A percentile compares a stretch with the other conserved stretches of the same genome.
Evolutionary conservation across 2,329 filamentous ascomycete genomes (phyloP).

Genomic region (Geosmithia morbida): DNA sequence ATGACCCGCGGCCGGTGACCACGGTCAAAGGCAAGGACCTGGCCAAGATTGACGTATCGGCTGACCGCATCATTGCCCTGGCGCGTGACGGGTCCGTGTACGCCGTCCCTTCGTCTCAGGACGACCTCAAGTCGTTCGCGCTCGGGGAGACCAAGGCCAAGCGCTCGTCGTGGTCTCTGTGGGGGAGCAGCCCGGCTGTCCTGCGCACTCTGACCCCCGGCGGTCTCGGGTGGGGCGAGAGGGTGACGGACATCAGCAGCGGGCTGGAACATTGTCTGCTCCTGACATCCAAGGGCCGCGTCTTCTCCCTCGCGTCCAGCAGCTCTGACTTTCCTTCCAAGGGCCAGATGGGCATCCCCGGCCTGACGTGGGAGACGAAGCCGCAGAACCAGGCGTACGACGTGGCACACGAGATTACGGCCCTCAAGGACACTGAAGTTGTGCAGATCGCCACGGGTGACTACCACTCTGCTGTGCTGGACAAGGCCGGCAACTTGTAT

Average conservation of each 20-base stretch:
- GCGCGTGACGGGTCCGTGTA: constrained; percentile 65
- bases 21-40: constrained; percentile 77
- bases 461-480: constrained; percentile 68
- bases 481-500: constrained; percentile 64
- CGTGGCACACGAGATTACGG: constrained; percentile 63
- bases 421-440: constrained; percentile 57
- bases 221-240: constrained; percentile 54
- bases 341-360: constrained; percentile 79
- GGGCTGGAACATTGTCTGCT: constrained; percentile 80
- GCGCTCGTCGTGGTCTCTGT: constrained; percentile 57
- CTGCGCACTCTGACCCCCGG: constrained; percentile 60
- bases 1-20: constrained; percentile 45
- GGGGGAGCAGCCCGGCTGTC: constrained; percentile 40
- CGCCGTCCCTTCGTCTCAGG: constrained; percentile 63
- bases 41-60: constrained; percentile 59
- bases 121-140: constrained; percentile 43
- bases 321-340: constrained; percentile 62
- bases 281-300: constrained; percentile 68
- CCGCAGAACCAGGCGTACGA: constrained; percentile 62
- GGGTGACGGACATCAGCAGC: constrained; percentile 56
- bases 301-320: constrained; percentile 80
- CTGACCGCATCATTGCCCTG: constrained; percentile 71
- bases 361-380: constrained; percentile 64
- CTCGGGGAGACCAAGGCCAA: constrained; percentile 47
- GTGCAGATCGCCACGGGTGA: constrained; percentile 70